Evolutionary conservation across 176 grass and related monocot genomes (phyloP).

Genomic region (Hordeum marinum): DNA sequence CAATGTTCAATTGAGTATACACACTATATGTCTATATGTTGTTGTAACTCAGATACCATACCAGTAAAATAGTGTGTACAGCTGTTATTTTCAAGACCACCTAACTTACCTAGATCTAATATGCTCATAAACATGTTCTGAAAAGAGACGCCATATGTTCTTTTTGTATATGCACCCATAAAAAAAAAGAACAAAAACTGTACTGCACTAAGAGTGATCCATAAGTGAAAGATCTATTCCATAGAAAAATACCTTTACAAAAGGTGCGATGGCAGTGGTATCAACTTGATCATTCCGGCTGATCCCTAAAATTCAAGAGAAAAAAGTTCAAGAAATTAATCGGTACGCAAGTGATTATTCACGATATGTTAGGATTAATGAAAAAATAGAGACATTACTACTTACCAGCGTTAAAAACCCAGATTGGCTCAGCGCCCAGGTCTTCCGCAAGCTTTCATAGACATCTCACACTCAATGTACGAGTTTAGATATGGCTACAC

Average conservation of each 20-base stretch:
- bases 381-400: background rate
- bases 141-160: background rate
- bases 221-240: background rate
- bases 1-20: background rate
- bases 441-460: constrained; percentile 69
- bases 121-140: background rate
- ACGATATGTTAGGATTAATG: background rate
- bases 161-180: background rate
- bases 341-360: background rate
- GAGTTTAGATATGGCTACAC: background rate
- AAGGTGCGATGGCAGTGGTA: constrained; percentile 29
- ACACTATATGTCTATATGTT: background rate
- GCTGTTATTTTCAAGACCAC: background rate
- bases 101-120: background rate
- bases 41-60: background rate
- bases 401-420: constrained; percentile 90
- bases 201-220: background rate
- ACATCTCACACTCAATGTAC: background rate
- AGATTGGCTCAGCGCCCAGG: constrained; percentile 50
- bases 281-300: constrained; percentile 55
- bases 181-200: background rate
- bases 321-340: background rate
- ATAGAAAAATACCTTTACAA: constrained; percentile 53
- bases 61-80: background rate
- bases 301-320: constrained; percentile 43